These are phyloP conservation scores for Neoascochyta sp. DNA, from an alignment of 2,329 filamentous ascomycete species.

Conservation along the genomic window DNA sequence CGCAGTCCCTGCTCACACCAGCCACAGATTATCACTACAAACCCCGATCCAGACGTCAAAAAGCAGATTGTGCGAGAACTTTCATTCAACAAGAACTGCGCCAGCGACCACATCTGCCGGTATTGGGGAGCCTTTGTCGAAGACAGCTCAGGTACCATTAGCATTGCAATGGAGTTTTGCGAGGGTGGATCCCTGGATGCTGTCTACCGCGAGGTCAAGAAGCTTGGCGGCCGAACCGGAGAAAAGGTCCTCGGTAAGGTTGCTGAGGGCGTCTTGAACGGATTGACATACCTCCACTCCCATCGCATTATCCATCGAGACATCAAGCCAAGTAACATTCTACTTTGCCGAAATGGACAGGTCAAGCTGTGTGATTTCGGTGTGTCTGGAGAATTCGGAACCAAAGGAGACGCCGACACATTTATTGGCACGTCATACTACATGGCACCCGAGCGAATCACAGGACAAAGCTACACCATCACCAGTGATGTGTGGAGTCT, in stretches of 20 bases:
- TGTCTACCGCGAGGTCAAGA: slow-evolving; percentile 96
- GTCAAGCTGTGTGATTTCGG: slow-evolving; percentile 99
- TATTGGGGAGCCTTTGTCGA: slow-evolving; percentile 98
- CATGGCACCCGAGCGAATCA: slow-evolving; percentile 98
- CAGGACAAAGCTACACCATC: slow-evolving; percentile 95
- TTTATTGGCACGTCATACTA: slow-evolving; percentile 99
- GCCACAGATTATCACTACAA: slow-evolving; percentile 82
- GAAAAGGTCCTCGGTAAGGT: slow-evolving; percentile 98
- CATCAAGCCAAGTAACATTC: slow-evolving; percentile 97
- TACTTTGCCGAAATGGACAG: slow-evolving; percentile 80
- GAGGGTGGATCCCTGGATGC: slow-evolving; percentile 94
- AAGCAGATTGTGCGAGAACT: slow-evolving; percentile 96
- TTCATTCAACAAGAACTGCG: slow-evolving; percentile 96
- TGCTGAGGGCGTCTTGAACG: slow-evolving; percentile 88
- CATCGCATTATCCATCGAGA: slow-evolving; percentile 98
- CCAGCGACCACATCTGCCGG: slow-evolving; percentile 90
- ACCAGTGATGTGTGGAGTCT: slow-evolving; percentile 98
- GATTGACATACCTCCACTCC: slow-evolving; percentile 89
- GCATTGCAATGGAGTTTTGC: slow-evolving; percentile 98
- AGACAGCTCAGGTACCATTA: slow-evolving; percentile 92
- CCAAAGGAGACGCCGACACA: slow-evolving; percentile 96
- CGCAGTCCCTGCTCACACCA: slow-evolving; percentile 8
- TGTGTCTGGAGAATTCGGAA: slow-evolving; percentile 95
- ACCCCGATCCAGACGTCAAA: slow-evolving; percentile 95
- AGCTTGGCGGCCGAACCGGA: slow-evolving; percentile 86